phyloP scores from a whole-genome alignment of 768 basidiomycete genomes.

The Suillus subalutaceus region DNA sequence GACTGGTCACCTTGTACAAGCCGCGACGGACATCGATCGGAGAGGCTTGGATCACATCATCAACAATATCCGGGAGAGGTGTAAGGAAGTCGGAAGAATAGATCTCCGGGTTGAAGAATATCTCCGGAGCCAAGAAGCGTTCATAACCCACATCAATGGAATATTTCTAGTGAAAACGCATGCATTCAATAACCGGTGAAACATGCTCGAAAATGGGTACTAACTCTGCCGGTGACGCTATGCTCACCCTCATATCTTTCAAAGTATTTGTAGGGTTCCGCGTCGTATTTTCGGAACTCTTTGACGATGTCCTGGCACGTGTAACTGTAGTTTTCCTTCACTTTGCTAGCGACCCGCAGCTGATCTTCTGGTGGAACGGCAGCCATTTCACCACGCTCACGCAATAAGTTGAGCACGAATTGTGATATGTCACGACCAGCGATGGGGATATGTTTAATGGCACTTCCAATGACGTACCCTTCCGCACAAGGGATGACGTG shows the following conservation, averaged over 20 bases:
- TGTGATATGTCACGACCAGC: conserved; percentile 97
- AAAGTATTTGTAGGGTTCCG: conserved; percentile 94
- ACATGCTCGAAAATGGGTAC: conserved; percentile 23
- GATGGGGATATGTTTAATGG: conserved; percentile 98
- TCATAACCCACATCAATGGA: conserved; percentile 94
- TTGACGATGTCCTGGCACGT: conserved; percentile 99
- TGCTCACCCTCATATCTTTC: conserved; percentile 93
- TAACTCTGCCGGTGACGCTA: conserved; percentile 86
- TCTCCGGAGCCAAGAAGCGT: conserved; percentile 98
- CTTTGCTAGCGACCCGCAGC: conserved; percentile 84
- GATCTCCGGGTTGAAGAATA: conserved; percentile 99
- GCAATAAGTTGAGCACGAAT: conserved; percentile 93
- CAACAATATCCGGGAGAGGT: conserved; percentile 94
- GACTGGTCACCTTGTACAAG: conserved; percentile 78
- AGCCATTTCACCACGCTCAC: conserved; percentile 91
- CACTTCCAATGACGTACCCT: conserved; percentile 98
- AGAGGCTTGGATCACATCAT: conserved; percentile 92
- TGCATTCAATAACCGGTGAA: not conserved
- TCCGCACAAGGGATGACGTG: conserved; percentile 97
- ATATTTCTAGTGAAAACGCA: conserved; percentile 71
- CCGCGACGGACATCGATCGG: conserved; percentile 98
- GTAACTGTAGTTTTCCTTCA: conserved; percentile 98
- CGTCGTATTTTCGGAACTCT: conserved; percentile 98
- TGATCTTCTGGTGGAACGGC: conserved; percentile 96
- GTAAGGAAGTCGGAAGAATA: conserved; percentile 97